Percentiles rank a stretch among this genome's conserved stretches.
phyloP scores from a whole-genome alignment of 192 early-diverging fungal species.

The Linnemannia exigua region DNA sequence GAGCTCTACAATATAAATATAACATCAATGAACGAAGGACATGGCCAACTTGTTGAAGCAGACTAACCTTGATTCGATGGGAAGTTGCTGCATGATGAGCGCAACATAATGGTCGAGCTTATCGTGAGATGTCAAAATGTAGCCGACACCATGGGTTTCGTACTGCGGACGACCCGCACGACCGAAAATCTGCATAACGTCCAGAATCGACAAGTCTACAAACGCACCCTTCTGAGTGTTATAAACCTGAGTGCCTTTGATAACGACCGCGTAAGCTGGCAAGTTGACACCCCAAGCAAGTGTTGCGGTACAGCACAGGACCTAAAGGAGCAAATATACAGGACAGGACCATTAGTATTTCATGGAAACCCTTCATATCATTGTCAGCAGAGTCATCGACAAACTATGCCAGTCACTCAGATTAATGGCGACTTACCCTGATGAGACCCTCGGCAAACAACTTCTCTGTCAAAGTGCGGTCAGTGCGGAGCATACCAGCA shows the following conservation, averaged over 20 bases:
- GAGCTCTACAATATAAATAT: neutral
- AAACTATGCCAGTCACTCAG: neutral
- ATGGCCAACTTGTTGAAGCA: neutral
- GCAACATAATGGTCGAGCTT: conserved; percentile 94
- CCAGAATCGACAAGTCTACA: conserved; percentile 95
- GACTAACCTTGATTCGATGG: conserved; percentile 89
- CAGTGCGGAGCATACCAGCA: conserved; percentile 94
- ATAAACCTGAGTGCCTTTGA: conserved; percentile 99
- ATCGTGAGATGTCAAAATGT: conserved; percentile 95
- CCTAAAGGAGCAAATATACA: conserved; percentile 52
- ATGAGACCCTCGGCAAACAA: conserved; percentile 91
- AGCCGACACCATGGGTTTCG: conserved; percentile 94
- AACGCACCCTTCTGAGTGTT: conserved; percentile 94
- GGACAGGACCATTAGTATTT: neutral
- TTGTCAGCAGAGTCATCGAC: neutral
- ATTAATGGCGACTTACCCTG: conserved; percentile 54
- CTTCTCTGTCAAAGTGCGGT: conserved; percentile 88
- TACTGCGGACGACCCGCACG: conserved; percentile 96
- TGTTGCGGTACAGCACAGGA: conserved; percentile 97
- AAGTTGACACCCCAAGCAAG: conserved; percentile 99
- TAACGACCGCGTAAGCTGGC: conserved; percentile 97
- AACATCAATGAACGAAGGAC: neutral
- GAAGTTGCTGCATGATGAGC: conserved; percentile 95
- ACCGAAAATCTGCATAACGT: conserved; percentile 99
- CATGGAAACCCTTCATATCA: neutral